Base-by-base conservation (phyloP, 805 yeast genomes). In the Jamesozyma rosinii region DNA sequence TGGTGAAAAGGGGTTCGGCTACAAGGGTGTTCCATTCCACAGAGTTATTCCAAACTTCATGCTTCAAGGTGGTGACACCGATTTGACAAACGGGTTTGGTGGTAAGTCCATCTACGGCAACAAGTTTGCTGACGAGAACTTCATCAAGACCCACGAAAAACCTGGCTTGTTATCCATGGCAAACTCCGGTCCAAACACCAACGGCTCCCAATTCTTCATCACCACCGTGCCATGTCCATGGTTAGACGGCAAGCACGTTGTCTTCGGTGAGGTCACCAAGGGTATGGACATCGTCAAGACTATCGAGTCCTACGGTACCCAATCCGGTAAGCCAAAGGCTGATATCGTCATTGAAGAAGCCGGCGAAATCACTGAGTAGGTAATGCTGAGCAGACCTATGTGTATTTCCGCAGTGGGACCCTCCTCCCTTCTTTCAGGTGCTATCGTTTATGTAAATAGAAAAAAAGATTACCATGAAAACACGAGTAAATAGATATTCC, bases 1-100 rank as follows among this genome's bases (percentile, higher is more conserved):
- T 50, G 95, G 96, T 57, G 95, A 86, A 73, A 83, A 86, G 74
- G 95, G 71, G 0, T 84, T 71, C 59, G 95, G 95, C 48, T 88
- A 81, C 77, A 80, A 81, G 64, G 76, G 74, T 59, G 84, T 94
- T 40, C 72, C 80, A 53, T 87, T 88, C 87, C 95, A 87, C 81
- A 81, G 95, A 74, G 86, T 87, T 53, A 86, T 87, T 58, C 95
- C 95, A 53, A 80, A 83, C 67, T 89, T 89, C 75, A 89, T 89
- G 97, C 74, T 90, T 65, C 97, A 89, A 76, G 97, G 89, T 65
- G 90, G 90, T 73, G 92, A 83, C 69, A 81, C 83, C 70, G 83
- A 87, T 63, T 68, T 72, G 69, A 82, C 85, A 67, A 81, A 84
- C 66, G 97, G 97, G 55, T 79, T 83, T 57, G 97, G 97, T 65